Conservation (phyloP, 1,139 yeast genomes). For the Blastobotrys apis region DNA sequence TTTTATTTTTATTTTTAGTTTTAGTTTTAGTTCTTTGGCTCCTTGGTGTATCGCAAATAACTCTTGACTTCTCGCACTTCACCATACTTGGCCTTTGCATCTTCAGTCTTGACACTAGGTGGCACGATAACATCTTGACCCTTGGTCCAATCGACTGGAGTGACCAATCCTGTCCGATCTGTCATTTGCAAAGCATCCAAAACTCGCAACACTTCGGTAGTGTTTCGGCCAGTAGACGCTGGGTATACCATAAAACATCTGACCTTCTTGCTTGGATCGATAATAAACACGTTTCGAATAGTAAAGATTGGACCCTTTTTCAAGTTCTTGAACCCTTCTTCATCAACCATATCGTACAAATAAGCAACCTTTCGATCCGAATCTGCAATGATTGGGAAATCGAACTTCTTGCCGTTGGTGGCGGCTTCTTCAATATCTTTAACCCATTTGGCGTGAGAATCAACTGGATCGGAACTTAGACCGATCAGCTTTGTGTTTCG, state of each 20-base stretch:
- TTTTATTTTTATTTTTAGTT: too few relatives aligned
- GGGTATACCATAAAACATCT: constrained; percentile 83
- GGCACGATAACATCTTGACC: constrained; percentile 91
- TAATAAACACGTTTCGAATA: constrained; percentile 81
- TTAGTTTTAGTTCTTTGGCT: constrained; percentile 13
- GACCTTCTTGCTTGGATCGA: constrained; percentile 82
- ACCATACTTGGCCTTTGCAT: constrained; percentile 76
- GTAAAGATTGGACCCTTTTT: constrained; percentile 66
- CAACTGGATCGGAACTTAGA: constrained; percentile 73
- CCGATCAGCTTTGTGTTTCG: constrained; percentile 84
- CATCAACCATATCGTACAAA: constrained; percentile 86
- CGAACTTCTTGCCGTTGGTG: constrained; percentile 58
- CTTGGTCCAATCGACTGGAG: constrained; percentile 68
- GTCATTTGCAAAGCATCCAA: constrained; percentile 79
- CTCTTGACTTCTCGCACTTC: constrained; percentile 77
- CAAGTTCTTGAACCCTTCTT: constrained; percentile 76
- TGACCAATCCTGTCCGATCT: constrained; percentile 74
- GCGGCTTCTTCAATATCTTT: constrained; percentile 80
- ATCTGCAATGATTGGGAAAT: constrained; percentile 87
- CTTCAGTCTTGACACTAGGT: constrained; percentile 74
- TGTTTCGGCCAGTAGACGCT: constrained; percentile 87
- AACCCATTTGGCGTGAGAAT: constrained; percentile 76
- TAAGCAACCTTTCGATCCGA: constrained; percentile 73
- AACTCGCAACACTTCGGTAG: constrained; percentile 81
- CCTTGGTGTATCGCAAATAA: constrained; percentile 57